These are phyloP conservation scores for Wickerhamiella domercqiae DNA, from an alignment of 805 yeast genomes.

Conservation along the genomic window DNA sequence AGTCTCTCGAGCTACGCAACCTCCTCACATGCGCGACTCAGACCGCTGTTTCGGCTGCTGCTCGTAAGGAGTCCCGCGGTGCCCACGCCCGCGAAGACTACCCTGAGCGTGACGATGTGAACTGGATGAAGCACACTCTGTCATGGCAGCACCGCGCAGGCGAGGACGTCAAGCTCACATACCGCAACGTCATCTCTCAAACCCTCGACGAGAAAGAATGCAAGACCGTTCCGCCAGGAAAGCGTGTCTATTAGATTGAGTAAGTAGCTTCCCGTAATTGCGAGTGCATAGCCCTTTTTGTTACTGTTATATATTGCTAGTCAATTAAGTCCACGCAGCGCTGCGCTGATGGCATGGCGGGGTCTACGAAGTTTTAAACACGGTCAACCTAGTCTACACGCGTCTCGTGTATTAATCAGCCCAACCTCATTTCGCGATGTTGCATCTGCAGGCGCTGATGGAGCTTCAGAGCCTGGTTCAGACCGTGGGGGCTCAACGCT, in stretches of 20 bases:
- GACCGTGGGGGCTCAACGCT: too few relatives aligned
- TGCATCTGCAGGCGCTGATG: too few relatives aligned
- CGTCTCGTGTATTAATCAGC: too few relatives aligned
- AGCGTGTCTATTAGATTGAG: slow-evolving; percentile 79
- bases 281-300: too few relatives aligned
- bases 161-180: slow-evolving; percentile 55
- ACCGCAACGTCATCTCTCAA: slow-evolving; percentile 69
- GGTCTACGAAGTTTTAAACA: too few relatives aligned
- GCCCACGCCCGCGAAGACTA: slow-evolving; percentile 98
- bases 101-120: slow-evolving; percentile 86
- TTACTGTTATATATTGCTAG: too few relatives aligned
- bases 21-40: slow-evolving; percentile 93
- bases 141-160: slow-evolving; percentile 75
- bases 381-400: too few relatives aligned
- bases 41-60: slow-evolving; percentile 87
- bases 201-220: slow-evolving; percentile 88
- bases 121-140: slow-evolving; percentile 96
- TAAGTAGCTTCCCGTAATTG: too few relatives aligned
- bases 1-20: slow-evolving; percentile 91
- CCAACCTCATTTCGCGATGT: too few relatives aligned
- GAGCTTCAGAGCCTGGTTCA: too few relatives aligned
- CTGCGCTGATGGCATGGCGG: too few relatives aligned
- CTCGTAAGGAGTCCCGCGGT: slow-evolving; percentile 95
- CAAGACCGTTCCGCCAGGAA: slow-evolving; percentile 91
- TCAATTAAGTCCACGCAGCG: too few relatives aligned